Evolutionary conservation across 257 asterid genomes (phyloP), one percentile per base, ranked within the genome.

Genomic region (Osmanthus fragrans): DNA sequence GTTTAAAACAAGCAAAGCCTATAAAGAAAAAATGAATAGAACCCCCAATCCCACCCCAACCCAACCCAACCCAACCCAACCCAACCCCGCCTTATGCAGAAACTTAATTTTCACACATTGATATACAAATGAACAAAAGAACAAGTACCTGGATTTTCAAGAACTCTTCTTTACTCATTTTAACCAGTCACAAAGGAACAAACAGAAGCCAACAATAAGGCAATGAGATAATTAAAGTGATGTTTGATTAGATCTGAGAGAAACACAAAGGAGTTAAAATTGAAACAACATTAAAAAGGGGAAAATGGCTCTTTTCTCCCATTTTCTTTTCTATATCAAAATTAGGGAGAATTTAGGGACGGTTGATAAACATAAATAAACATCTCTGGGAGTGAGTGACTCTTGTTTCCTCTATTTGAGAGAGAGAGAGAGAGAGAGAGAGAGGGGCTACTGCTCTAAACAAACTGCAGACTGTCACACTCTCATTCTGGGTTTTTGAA

Each of bases 81-180:
- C n/a, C n/a, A n/a, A n/a, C n/a, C n/a, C n/a, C 49, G 39, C 71
- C 51, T 7, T 60, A 69, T 10, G 23, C 3, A 76, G 21, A 60
- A 60, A 65, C 30, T 12, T 42, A 42, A 12, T 42, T 40, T 11
- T 11, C 51, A 11, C 16, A 3, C 51, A 77, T 72, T 15, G 37
- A 39, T 64, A 81, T 32, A 58, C 21, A 63, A 72, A 66, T 79
- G 84, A 73, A 76, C 64, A 39, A 54, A 71, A 79, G 72, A 64
- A 47, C 5, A 51, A 74, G 82, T 70, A 94, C 98, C 98, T 92
- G 91, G 97, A 90, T 89, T 96, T 94, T 94, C 94, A 94, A 80
- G 85, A 90, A 88, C 92, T 94, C 98, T 79, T 92, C 98, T 84
- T 92, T 94, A 89, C 96, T 89, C 98, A 94, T 94, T 78, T 82